Evolutionary conservation across 108 stramenopile species (phyloP).

Genomic region (Conticribra guillardii): DNA sequence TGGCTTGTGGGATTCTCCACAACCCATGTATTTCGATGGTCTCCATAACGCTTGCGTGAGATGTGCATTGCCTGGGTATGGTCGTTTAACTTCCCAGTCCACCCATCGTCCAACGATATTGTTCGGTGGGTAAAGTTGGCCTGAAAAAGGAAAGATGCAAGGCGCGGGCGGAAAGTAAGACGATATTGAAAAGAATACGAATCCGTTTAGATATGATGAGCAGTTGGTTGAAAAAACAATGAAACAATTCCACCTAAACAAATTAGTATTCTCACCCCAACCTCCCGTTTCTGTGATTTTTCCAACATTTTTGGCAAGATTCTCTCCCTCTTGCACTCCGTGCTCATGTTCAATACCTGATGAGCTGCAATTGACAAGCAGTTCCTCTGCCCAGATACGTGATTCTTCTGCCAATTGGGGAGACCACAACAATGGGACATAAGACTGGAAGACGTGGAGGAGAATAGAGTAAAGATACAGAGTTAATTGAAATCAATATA

Average conservation of each 20-base stretch:
- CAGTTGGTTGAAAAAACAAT: too few relatives aligned
- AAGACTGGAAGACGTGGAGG: too few relatives aligned
- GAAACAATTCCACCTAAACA: too few relatives aligned
- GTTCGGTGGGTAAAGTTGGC: constrained; percentile 32
- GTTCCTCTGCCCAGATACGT: constrained; percentile 36
- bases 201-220: too few relatives aligned
- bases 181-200: too few relatives aligned
- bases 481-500: not conserved
- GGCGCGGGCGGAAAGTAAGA: too few relatives aligned
- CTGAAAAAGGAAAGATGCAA: constrained; percentile 17
- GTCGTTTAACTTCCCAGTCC: constrained; percentile 1
- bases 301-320: constrained; percentile 42
- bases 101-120: constrained; percentile 4
- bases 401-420: constrained; percentile 37
- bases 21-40: not conserved
- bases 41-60: not conserved
- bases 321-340: constrained; percentile 32
- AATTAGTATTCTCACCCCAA: too few relatives aligned
- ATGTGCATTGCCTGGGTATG: constrained; percentile 8
- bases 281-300: too few relatives aligned
- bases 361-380: constrained; percentile 30
- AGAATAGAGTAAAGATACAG: not conserved
- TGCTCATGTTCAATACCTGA: constrained; percentile 39
- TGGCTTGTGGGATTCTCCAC: not conserved
- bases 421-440: constrained; percentile 45